Percentiles rank a stretch among this genome's conserved stretches.
phyloP scores from a whole-genome alignment of 2,329 filamentous ascomycete species.

The Epichloe hybrida region DNA sequence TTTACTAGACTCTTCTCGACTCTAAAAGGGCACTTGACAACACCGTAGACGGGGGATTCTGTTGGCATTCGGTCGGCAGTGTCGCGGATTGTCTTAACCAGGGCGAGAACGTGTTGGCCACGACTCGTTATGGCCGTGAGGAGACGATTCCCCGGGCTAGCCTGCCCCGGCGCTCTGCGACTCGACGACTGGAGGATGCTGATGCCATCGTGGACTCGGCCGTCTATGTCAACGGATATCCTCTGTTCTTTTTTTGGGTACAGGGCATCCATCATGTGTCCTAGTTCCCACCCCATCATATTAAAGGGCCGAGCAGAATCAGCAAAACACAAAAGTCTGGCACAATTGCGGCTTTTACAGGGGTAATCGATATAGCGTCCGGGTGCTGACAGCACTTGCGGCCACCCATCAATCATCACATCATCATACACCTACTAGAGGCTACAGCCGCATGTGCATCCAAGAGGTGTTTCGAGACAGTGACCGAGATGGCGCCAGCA shows the following conservation, averaged over 20 bases:
- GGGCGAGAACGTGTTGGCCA: background rate
- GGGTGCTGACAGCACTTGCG: background rate
- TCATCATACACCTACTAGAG: no score
- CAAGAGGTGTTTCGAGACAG: no score
- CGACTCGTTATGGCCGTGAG: constrained; percentile 1
- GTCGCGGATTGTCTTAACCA: background rate
- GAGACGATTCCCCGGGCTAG: background rate
- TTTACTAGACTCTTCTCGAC: background rate
- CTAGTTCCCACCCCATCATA: no score
- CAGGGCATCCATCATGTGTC: no score
- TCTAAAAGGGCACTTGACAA: background rate
- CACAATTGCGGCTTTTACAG: no score
- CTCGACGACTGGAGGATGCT: background rate
- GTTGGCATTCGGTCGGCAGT: background rate
- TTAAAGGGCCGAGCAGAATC: no score
- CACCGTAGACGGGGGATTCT: background rate
- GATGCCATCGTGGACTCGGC: background rate
- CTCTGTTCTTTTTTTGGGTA: background rate
- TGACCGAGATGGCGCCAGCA: no score
- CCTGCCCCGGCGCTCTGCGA: background rate
- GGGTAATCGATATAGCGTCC: no score
- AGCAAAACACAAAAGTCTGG: no score
- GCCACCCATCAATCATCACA: background rate
- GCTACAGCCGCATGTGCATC: background rate
- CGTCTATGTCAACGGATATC: no score